Evolutionary conservation across 441 rosid genomes (phyloP).

Genomic region (Erysimum pusillum): DNA sequence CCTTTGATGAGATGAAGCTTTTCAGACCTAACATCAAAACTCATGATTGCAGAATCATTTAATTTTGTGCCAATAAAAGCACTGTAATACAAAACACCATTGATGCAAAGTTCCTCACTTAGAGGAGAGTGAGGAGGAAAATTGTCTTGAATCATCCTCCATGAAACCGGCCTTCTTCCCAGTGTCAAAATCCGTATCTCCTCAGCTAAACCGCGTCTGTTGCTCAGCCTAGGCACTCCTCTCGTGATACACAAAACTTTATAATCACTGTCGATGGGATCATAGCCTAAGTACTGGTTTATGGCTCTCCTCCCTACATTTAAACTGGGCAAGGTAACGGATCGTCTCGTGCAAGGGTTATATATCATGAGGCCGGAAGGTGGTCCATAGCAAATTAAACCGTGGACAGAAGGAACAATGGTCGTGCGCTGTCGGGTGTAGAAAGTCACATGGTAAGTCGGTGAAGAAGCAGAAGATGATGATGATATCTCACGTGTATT

Average conservation of each 20-base stretch:
- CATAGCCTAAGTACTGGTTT: constrained; percentile 11
- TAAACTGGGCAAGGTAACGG: not conserved
- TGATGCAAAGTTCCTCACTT: not conserved
- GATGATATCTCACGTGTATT: not conserved
- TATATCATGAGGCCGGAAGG: not conserved
- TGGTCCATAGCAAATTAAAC: constrained; percentile 6
- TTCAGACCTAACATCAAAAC: constrained; percentile 19
- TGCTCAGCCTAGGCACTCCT: not conserved
- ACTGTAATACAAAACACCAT: not conserved
- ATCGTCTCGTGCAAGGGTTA: constrained; percentile 1
- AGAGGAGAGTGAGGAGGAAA: constrained; percentile 2
- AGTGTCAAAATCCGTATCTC: not conserved
- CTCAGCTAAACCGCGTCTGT: constrained; percentile 6
- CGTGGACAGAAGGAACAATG: constrained; percentile 1
- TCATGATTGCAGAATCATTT: constrained; percentile 4
- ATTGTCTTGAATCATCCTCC: not conserved
- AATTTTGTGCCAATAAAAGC: not conserved
- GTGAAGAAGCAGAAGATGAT: not conserved
- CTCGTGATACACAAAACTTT: not conserved
- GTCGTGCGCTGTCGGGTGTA: not conserved
- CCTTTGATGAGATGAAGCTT: not conserved
- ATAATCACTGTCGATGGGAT: not conserved
- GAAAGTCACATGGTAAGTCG: not conserved
- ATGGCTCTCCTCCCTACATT: not conserved
- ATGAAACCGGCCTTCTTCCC: not conserved